Conservation (phyloP, 2,329 filamentous ascomycete genomes). For the Exophiala aquamarina region DNA sequence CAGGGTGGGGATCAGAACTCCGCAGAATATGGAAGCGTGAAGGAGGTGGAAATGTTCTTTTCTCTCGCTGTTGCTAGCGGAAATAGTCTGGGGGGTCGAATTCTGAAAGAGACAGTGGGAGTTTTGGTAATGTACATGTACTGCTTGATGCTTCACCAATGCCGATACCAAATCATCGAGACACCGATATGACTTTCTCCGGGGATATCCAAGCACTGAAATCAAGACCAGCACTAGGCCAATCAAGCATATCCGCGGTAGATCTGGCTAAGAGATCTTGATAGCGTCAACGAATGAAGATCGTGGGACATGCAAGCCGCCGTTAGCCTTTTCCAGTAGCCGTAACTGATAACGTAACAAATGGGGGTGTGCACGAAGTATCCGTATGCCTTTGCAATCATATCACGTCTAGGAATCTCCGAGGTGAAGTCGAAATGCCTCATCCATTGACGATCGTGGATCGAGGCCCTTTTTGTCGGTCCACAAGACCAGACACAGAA, state of each 20-base stretch:
- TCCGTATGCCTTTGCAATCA: too few relatives aligned
- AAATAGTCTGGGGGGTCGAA: background rate
- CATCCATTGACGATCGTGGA: too few relatives aligned
- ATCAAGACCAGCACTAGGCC: constrained; percentile 8
- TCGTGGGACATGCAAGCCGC: constrained; percentile 6
- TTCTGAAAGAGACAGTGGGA: background rate
- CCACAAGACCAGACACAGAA: too few relatives aligned
- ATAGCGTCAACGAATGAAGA: constrained; percentile 11
- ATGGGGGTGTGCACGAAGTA: too few relatives aligned
- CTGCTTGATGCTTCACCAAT: background rate
- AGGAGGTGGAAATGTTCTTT: background rate
- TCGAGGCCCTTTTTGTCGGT: too few relatives aligned
- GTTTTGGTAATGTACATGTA: constrained; percentile 6
- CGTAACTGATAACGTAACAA: constrained; percentile 17
- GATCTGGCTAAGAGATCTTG: constrained; percentile 18
- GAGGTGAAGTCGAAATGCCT: constrained; percentile 8
- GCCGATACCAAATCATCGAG: background rate
- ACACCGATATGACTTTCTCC: constrained; percentile 24
- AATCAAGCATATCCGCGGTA: constrained; percentile 22
- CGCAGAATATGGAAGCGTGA: too few relatives aligned
- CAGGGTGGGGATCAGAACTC: too few relatives aligned
- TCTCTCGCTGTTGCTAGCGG: too few relatives aligned
- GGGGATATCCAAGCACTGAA: constrained; percentile 13
- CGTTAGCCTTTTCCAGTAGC: constrained; percentile 7
- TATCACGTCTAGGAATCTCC: constrained; percentile 12